Evolutionary conservation across 176 grass and related monocot species (phyloP).

Genomic region (Pontederia paniculata): DNA sequence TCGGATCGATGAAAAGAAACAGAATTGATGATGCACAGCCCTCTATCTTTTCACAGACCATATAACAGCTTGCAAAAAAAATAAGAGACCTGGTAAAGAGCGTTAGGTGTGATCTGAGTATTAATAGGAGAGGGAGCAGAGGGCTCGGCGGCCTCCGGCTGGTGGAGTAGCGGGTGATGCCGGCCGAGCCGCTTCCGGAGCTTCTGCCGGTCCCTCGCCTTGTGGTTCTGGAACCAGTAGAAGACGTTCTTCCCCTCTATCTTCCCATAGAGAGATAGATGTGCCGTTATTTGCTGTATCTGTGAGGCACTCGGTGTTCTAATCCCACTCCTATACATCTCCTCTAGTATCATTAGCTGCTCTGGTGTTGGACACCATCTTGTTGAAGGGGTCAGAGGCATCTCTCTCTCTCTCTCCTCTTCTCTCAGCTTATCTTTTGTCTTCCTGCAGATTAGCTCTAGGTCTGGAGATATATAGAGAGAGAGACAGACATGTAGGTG

Average conservation of each 20-base stretch:
- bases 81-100: too few relatives aligned
- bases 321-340: constrained; percentile 67
- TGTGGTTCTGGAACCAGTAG: constrained; percentile 45
- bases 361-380: constrained; percentile 89
- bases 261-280: constrained; percentile 46
- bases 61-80: too few relatives aligned
- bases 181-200: constrained; percentile 58
- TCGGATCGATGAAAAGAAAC: too few relatives aligned
- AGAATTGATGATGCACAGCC: too few relatives aligned
- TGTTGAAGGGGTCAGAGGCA: constrained; percentile 29
- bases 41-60: too few relatives aligned
- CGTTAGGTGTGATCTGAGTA: too few relatives aligned
- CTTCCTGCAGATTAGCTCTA: neutral
- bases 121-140: neutral
- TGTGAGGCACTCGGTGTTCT: constrained; percentile 63
- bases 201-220: constrained; percentile 50
- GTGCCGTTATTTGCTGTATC: constrained; percentile 86
- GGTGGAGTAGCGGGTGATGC: constrained; percentile 39
- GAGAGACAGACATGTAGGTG: neutral
- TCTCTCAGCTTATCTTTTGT: constrained; percentile 2
- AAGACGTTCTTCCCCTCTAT: constrained; percentile 41
- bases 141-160: too few relatives aligned
- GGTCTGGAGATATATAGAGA: neutral
- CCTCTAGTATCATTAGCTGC: constrained; percentile 82
- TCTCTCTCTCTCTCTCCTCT: constrained; percentile 1